phyloP scores from a whole-genome alignment of 345 rosid genomes.

The Brassica rapa region DNA sequence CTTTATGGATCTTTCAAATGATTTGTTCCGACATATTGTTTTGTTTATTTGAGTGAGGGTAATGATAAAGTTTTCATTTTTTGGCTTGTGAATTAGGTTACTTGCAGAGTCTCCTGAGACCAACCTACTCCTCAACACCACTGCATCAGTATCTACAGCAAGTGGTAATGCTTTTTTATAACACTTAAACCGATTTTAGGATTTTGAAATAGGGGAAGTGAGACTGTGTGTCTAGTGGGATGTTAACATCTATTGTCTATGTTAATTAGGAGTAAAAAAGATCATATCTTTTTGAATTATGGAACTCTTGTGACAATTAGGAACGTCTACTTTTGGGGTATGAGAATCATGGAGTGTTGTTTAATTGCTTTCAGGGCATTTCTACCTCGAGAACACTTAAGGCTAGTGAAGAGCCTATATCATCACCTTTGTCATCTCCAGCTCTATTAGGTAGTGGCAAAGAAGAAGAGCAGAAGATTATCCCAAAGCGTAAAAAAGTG shows the following conservation, averaged over 20 bases:
- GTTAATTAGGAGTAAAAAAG: no score
- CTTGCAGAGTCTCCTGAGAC: constrained; percentile 47
- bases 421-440: constrained; percentile 76
- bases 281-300: no score
- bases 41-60: background rate
- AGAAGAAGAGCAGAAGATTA: constrained; percentile 62
- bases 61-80: constrained; percentile 1
- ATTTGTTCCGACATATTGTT: background rate
- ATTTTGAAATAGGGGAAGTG: background rate
- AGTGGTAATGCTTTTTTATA: constrained; percentile 47
- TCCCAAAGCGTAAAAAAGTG: constrained; percentile 63
- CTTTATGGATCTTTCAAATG: no score
- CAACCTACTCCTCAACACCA: constrained; percentile 49
- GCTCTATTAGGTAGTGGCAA: constrained; percentile 58
- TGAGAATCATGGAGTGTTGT: constrained; percentile 1
- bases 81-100: constrained; percentile 48
- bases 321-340: background rate
- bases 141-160: constrained; percentile 67
- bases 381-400: constrained; percentile 66
- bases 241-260: background rate
- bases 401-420: constrained; percentile 65
- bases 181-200: background rate
- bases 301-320: background rate
- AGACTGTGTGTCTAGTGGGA: background rate
- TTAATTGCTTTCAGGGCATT: constrained; percentile 58